Percentiles rank a stretch among this genome's conserved stretches.
These are phyloP conservation scores for Penicillium sp. DNA, from an alignment of 2,329 filamentous ascomycete genomes.

Conservation along the genomic window DNA sequence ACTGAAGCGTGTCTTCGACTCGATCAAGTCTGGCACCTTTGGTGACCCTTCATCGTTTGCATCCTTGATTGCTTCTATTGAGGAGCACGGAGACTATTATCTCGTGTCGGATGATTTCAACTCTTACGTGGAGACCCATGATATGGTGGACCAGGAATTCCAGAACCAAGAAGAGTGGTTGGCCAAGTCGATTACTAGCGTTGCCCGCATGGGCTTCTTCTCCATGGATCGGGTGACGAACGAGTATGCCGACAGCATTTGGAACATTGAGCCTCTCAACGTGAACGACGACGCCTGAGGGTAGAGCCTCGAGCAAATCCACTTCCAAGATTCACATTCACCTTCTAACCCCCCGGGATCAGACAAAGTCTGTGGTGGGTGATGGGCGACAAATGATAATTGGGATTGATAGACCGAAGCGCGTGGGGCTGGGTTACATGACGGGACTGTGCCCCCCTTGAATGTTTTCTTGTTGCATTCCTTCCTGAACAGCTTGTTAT, in stretches of 20 bases:
- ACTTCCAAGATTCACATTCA: no score
- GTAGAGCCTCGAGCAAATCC: no score
- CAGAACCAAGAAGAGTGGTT: constrained; percentile 89
- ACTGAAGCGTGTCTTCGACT: constrained; percentile 73
- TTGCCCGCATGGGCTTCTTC: constrained; percentile 96
- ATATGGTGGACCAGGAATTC: constrained; percentile 86
- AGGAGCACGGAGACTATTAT: constrained; percentile 94
- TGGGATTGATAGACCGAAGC: no score
- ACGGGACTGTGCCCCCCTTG: no score
- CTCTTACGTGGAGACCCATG: constrained; percentile 86
- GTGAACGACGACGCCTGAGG: constrained; percentile 30
- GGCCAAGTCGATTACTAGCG: constrained; percentile 79
- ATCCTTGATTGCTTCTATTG: constrained; percentile 77
- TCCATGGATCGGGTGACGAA: constrained; percentile 91
- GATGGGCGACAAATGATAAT: no score
- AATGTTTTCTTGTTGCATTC: no score
- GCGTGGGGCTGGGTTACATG: no score
- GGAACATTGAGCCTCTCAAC: constrained; percentile 82
- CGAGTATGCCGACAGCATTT: constrained; percentile 94
- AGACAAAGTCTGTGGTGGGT: no score
- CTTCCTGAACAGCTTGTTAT: no score
- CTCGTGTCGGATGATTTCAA: constrained; percentile 96
- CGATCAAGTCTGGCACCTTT: constrained; percentile 74
- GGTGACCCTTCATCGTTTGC: constrained; percentile 72
- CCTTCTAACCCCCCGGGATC: no score